Percentiles rank a stretch among this genome's conserved stretches.
Conservation (phyloP, 73 alveolate species). For the Paramecium octaurelia region DNA sequence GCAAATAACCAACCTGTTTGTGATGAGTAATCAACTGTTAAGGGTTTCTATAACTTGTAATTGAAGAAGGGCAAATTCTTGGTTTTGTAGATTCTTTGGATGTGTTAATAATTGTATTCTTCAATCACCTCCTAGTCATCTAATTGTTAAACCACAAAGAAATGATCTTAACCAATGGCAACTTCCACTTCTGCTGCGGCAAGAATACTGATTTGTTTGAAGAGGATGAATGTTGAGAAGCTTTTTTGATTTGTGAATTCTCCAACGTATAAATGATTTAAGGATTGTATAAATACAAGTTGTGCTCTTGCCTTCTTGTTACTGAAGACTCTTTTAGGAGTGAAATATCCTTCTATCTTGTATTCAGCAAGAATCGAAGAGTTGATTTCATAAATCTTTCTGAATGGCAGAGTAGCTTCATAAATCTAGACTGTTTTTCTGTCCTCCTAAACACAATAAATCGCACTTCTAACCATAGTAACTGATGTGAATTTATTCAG, state of each 20-base stretch:
- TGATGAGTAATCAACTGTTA: conserved; percentile 22
- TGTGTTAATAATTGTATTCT: not conserved
- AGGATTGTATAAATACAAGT: not conserved
- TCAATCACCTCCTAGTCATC: not conserved
- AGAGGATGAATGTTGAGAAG: not conserved
- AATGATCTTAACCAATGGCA: not conserved
- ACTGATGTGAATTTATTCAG: not conserved
- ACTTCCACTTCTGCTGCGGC: not conserved
- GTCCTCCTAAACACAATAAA: not conserved
- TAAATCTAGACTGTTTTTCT: not conserved
- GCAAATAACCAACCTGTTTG: conserved; percentile 11
- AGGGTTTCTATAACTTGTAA: not conserved
- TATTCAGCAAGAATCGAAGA: not conserved
- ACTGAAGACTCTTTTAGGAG: conserved; percentile 16
- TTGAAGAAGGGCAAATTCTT: not conserved
- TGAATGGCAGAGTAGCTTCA: not conserved
- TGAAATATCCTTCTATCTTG: not conserved
- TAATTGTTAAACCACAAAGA: conserved; percentile 9
- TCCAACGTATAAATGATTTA: not conserved
- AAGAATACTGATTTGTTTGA: not conserved
- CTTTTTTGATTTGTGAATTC: not conserved
- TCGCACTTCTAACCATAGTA: not conserved
- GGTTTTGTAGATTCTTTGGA: not conserved
- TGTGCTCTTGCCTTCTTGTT: not conserved
- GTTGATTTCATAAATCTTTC: not conserved